phyloP scores from a whole-genome alignment of 2,329 filamentous ascomycete species.

The Fusarium sororula region DNA sequence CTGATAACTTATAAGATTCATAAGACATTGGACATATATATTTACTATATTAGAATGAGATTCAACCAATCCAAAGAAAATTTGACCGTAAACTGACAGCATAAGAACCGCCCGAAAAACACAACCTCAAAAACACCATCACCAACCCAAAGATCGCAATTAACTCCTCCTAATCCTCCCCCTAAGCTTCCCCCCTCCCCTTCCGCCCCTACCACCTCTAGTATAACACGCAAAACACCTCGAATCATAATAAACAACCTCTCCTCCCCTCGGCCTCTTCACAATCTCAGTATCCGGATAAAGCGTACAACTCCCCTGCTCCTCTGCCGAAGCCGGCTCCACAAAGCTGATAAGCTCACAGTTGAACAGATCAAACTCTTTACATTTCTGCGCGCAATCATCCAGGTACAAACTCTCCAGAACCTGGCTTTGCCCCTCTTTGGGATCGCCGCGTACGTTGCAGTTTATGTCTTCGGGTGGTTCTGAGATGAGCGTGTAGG shows the following conservation, averaged over 20 bases:
- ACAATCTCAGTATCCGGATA: not conserved
- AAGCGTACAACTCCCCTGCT: not conserved
- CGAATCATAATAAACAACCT: not conserved
- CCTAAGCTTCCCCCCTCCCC: not conserved
- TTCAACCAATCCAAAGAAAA: accelerated
- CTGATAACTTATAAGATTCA: not conserved
- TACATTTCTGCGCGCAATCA: not conserved
- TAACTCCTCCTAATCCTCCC: slow-evolving; percentile 2
- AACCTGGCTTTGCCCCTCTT: not conserved
- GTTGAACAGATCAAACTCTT: not conserved
- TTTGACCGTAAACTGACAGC: accelerated
- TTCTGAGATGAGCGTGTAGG: not conserved
- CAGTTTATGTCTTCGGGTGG: not conserved
- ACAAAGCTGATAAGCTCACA: not conserved
- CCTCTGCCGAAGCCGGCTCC: not conserved
- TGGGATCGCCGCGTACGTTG: not conserved
- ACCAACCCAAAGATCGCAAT: too few relatives aligned
- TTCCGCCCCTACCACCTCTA: not conserved
- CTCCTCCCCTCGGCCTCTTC: not conserved
- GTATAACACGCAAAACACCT: slow-evolving; percentile 2
- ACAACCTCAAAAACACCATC: too few relatives aligned
- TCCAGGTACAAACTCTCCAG: not conserved
- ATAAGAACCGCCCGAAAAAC: too few relatives aligned
- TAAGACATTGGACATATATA: not conserved
- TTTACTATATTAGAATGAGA: not conserved